Evolutionary conservation across 1,284 basidiomycete genomes (phyloP), one percentile per base, ranked within the genome.

Genomic region (Leccinum griseonigrum): DNA sequence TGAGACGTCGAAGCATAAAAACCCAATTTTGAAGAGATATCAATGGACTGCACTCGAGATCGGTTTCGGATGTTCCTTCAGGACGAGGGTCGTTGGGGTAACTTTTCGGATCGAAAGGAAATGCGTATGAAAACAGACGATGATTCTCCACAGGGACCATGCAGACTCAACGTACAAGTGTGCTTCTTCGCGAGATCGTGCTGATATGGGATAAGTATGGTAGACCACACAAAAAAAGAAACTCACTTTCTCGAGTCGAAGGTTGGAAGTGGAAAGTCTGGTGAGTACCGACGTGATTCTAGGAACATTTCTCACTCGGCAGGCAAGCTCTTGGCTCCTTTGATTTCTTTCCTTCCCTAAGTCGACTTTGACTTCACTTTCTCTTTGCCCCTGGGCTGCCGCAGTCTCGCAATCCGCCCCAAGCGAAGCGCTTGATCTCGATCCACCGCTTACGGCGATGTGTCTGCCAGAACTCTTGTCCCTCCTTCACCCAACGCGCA

Each of bases 71-170:
- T 0, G 84, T 85, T 16, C 91, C 88, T 5, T 83, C 78, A 0
- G 87, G 85, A 58, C 86, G 79, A 0, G 68, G 65, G 0, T 79
- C 79, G 26, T 86, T 82, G 0, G 94, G 94, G 69, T 98, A 98
- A 54, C 85, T 85, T 32, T 85, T 81, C 1, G 95, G 95, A 97
- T 2, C 86, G 87, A 77, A 97, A 96, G 4, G 92, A 90, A 18
- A 95, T 85, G 1, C 95, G 87, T 59, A 97, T 87, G 77, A 93
- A 95, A 22, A 74, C 74, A 32, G 83, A 88, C 5, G 84, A 89
- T 14, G 78, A 85, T 61, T 90, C 90, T 10, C 93, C 94, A 94
- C 95, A 97, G 1, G 94, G 95, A 0, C 94, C 94, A 68, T 94
- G 89, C 55, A 97, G 78, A 9, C 93, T 91, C 58, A 97, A 82